Base-by-base conservation (phyloP, 495 filamentous ascomycete genomes). In the Xylaria acuta region DNA sequence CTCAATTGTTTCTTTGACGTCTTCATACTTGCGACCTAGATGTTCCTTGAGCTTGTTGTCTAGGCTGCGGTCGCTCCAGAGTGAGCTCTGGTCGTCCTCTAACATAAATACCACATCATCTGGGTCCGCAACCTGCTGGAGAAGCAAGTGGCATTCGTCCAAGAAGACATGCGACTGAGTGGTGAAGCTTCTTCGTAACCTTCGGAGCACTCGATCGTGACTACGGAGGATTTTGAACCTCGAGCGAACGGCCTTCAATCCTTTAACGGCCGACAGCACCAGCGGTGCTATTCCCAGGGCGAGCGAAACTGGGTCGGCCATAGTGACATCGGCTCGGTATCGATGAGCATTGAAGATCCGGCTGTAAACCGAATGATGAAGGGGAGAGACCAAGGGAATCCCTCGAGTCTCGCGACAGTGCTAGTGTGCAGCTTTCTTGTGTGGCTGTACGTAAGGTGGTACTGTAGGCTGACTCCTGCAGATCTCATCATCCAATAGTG, bases 121-220 rank as follows among this genome's bases (percentile, higher is more conserved):
- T 38, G 25, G 43, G 41, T 66, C 64, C 2, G 34, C 41, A 51
- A 66, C 64, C 64, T 51, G 43, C 32, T 51, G 64, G 25, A 66
- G 43, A 38, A 66, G 41, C 30, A 66, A 43, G 27, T 66, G 64
- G 41, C 64, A 66, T 51, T 66, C 64, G 43, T 66, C 64, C n/a
- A 66, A 25, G 64, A 66, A 66, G 7, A 47, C 20, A 47, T 47
- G 41, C 43, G 64, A 32, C 47, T 66, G 64, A 22, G 64, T 53
- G 5, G 14, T 53, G 64, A 66, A 66, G 43, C 32, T 66, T 38
- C 47, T 66, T 30, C 47, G 64, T 20, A 66, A 53, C 47, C 64
- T 47, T 38, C 47, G 27, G 9, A 66, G 25, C 43, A 34, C 47
- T 34, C 64, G 41, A 34, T 51, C 32, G 14, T 51, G 64, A 6